Evolutionary conservation across 2,329 filamentous ascomycete genomes (phyloP).

Genomic region (Calonectria montana): DNA sequence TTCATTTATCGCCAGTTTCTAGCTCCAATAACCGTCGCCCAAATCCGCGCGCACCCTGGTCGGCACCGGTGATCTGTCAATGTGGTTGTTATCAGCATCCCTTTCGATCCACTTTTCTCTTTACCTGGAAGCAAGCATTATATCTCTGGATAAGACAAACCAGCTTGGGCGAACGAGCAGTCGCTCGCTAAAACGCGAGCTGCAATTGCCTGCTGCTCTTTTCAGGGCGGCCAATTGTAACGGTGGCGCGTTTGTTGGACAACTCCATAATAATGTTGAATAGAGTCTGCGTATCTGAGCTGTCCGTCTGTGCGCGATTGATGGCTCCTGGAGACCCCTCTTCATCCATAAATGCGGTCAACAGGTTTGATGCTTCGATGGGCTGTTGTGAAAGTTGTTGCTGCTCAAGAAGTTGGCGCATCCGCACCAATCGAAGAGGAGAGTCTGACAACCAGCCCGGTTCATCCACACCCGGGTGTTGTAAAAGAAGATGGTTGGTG

Average conservation of each 20-base stretch:
- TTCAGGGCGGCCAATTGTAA: not conserved
- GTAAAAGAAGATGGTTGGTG: slow-evolving; percentile 33
- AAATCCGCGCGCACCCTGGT: not conserved
- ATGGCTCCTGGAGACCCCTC: slow-evolving; percentile 32
- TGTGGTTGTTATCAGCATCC: not conserved
- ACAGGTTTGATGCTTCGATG: slow-evolving; percentile 4
- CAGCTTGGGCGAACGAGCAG: not conserved
- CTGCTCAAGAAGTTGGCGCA: slow-evolving; percentile 15
- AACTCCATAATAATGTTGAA: slow-evolving; percentile 32
- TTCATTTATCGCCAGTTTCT: not conserved
- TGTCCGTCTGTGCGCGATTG: slow-evolving; percentile 20
- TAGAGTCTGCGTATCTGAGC: slow-evolving; percentile 22
- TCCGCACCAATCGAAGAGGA: slow-evolving; percentile 7
- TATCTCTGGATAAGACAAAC: not conserved
- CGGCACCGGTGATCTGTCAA: not conserved
- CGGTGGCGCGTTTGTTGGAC: not conserved
- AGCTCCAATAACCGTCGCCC: not conserved
- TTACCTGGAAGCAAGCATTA: not conserved
- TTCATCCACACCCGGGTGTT: slow-evolving; percentile 30
- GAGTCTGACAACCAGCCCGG: slow-evolving; percentile 33
- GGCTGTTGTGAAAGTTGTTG: not conserved
- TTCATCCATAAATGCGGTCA: slow-evolving; percentile 36
- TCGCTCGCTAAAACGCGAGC: not conserved
- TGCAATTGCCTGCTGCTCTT: not conserved
- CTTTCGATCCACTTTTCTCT: not conserved